Conservation (phyloP, 768 basidiomycete species). For the Termitomyces sp. region DNA sequence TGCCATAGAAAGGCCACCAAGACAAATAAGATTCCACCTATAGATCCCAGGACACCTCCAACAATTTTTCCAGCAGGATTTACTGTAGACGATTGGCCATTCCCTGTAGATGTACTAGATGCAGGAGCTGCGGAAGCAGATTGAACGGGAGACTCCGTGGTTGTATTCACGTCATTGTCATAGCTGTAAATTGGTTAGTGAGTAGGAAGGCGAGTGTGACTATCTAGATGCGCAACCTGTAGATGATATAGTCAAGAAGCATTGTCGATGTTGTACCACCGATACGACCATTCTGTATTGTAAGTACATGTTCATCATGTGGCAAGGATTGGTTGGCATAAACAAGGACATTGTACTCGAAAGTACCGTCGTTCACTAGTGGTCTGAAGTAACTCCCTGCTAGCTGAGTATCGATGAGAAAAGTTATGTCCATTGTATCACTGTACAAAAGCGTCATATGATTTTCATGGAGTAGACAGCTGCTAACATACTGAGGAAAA, state of each 20-base stretch:
- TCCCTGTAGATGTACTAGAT: neutral
- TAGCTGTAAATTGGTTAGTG: conserved; percentile 4
- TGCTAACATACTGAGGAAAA: conserved; percentile 15
- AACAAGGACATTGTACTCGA: conserved; percentile 30
- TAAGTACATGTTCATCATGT: conserved; percentile 24
- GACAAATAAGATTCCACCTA: conserved; percentile 19
- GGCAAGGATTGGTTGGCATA: conserved; percentile 25
- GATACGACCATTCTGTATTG: conserved; percentile 27
- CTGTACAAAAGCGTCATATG: conserved; percentile 5
- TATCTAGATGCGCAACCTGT: conserved; percentile 25
- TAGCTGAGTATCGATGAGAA: conserved; percentile 28
- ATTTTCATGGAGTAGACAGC: neutral
- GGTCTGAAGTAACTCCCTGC: conserved; percentile 23
- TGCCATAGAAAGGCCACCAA: conserved; percentile 18
- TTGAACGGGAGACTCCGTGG: neutral
- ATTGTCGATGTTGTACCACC: conserved; percentile 23
- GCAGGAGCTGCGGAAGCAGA: neutral
- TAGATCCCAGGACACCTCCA: conserved; percentile 23
- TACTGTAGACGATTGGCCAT: neutral
- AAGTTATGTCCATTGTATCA: conserved; percentile 30
- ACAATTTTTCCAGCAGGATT: conserved; percentile 18
- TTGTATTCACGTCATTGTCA: conserved; percentile 3
- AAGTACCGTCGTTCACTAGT: conserved; percentile 16
- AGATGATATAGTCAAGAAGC: conserved; percentile 35
- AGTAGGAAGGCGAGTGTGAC: neutral